Base-by-base conservation (phyloP, 768 basidiomycete genomes). In the Lenzites betulinus region DNA sequence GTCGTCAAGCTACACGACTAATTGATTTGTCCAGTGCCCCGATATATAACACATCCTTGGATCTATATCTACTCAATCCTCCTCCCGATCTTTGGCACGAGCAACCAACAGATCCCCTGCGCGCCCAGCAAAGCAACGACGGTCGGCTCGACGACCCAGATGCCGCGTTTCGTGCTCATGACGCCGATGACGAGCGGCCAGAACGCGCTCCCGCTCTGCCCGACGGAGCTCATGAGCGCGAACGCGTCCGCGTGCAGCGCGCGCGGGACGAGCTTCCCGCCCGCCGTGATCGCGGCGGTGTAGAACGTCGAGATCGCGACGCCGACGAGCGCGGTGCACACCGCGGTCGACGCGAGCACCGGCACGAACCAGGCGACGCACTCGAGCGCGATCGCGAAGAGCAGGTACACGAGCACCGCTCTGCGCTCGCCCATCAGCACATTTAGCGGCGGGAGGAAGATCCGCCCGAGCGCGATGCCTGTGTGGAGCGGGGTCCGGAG, bases 231-330 rank as follows among this genome's bases (percentile, higher is more conserved):
- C 51, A 72, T 72, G 50, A 72, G 56, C 39, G 69, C 60, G 62
- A 71, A 70, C 33, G 69, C 70, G 50, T 70, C 69, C 4, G 70
- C 69, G 28, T 71, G 70, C 70, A 71, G 65, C 33, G 39, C 54
- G 26, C 69, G 64, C 22, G 70, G 70, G 20, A 71, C 59, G 56
- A 71, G 67, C 59, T 60, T 61, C 39, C 67, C 66, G 20, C 62
- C 67, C 5, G 59, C 62, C 13, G 65, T 62, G 48, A 70, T 69
- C 28, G 66, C 70, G n/a, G 69, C 66, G 9, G 69, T 53, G 63
- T 71, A 71, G 59, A 70, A 71, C 8, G 69, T 71, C 36, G 69
- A 70, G 67, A 71, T 71, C 22, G 65, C 69, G 44, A 71, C 60
- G n/a, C 70, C 70, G 58, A 71, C 67, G 60, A 71, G 58, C n/a